phyloP scores from a whole-genome alignment of 164 flowering plant genomes.

The grape (Vitis vinifera) region ASM3070453v1 NC_081805.1:10748001-10748500 shows the following conservation, averaged over 20 bases:
- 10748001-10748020: too few species aligned
- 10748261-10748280: slow-evolving; percentile 50
- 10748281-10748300: slow-evolving; percentile 38
- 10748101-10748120: too few species aligned
- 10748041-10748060: too few species aligned
- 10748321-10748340: slow-evolving; percentile 22
- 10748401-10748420: slow-evolving; percentile 56
- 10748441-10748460: slow-evolving; percentile 24
- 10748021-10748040: too few species aligned
- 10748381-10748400: slow-evolving; percentile 48
- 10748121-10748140: too few species aligned
- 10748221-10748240: slow-evolving; percentile 71
- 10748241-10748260: slow-evolving; percentile 63
- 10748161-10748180: not conserved
- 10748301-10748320: slow-evolving; percentile 48
- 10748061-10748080: too few species aligned
- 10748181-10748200: slow-evolving; percentile 47
- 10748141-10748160: not conserved
- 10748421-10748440: slow-evolving; percentile 24
- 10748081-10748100: too few species aligned
- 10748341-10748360: slow-evolving; percentile 56
- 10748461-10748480: slow-evolving; percentile 80
- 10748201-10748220: slow-evolving; percentile 38
- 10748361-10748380: slow-evolving; percentile 54
- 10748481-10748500: slow-evolving; percentile 54